Percentiles rank a stretch among this genome's conserved stretches.
These are phyloP conservation scores for Podosphaera fusca DNA, from an alignment of 2,329 filamentous ascomycete genomes.

Conservation along the genomic window DNA sequence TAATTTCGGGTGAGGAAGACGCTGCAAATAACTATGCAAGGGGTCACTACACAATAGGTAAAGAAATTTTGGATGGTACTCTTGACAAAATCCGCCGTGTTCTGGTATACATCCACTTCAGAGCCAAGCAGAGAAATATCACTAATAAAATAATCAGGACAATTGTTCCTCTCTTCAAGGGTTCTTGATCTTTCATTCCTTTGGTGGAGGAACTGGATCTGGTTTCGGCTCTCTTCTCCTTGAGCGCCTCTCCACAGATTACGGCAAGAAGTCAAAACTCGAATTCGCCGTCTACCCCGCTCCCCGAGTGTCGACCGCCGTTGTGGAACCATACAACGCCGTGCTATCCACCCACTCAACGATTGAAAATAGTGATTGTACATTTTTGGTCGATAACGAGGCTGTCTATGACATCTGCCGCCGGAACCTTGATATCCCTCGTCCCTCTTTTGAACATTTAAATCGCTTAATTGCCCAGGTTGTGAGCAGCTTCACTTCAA, in stretches of 20 bases:
- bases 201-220: constrained; percentile 43
- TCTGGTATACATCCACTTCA: constrained; percentile 15
- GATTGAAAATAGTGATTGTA: constrained; percentile 45
- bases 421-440: constrained; percentile 38
- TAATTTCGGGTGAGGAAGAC: constrained; percentile 47
- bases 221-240: constrained; percentile 42
- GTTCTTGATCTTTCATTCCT: constrained; percentile 46
- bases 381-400: constrained; percentile 46
- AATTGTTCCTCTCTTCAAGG: constrained; percentile 43
- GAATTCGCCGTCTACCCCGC: constrained; percentile 44
- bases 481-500: constrained; percentile 42
- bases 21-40: constrained; percentile 48
- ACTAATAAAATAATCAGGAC: constrained; percentile 19
- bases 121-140: neutral
- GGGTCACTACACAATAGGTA: constrained; percentile 46
- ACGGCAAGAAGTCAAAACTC: constrained; percentile 45
- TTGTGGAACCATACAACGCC: constrained; percentile 46
- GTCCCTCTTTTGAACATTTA: constrained; percentile 39
- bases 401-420: constrained; percentile 46
- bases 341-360: constrained; percentile 33
- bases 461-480: constrained; percentile 45
- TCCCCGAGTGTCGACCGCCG: constrained; percentile 38
- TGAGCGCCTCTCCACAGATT: constrained; percentile 39
- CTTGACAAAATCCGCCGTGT: constrained; percentile 41
- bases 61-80: constrained; percentile 40